phyloP scores from a whole-genome alignment of 1,284 basidiomycete genomes.

The Tylopilus microsporus region DNA sequence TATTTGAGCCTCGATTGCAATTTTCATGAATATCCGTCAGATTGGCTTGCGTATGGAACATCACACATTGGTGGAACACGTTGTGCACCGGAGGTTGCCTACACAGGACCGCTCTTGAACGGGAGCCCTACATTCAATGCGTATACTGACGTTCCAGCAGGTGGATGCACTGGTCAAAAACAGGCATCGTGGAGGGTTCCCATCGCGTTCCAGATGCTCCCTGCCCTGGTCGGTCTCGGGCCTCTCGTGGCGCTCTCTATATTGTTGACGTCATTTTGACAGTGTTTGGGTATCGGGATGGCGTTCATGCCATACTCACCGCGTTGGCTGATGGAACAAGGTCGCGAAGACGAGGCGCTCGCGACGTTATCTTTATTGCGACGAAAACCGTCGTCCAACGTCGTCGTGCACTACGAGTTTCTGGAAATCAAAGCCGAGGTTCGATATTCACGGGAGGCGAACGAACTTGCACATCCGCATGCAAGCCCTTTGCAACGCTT shows the following conservation, averaged over 20 bases:
- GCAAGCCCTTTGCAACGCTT: constrained; percentile 19
- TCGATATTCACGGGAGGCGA: constrained; percentile 26
- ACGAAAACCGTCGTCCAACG: constrained; percentile 17
- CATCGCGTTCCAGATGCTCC: constrained; percentile 30
- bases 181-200: constrained; percentile 32
- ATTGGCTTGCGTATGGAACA: constrained; percentile 33
- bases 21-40: constrained; percentile 10
- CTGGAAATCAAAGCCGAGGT: constrained; percentile 32
- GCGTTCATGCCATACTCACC: constrained; percentile 33
- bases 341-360: constrained; percentile 32
- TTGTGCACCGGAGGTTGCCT: constrained; percentile 29
- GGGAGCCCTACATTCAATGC: constrained; percentile 31
- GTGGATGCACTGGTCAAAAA: constrained; percentile 30
- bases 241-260: neutral
- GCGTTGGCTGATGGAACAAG: constrained; percentile 35
- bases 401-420: constrained; percentile 27
- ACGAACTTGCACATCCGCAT: constrained; percentile 18
- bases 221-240: constrained; percentile 25
- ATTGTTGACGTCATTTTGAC: constrained; percentile 4
- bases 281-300: constrained; percentile 34
- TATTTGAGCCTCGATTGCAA: neutral
- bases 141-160: constrained; percentile 28
- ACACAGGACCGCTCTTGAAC: constrained; percentile 32
- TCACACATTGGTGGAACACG: constrained; percentile 34
- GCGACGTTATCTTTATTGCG: constrained; percentile 26